phyloP scores from a whole-genome alignment of 805 yeast species.

The Hyphopichia homilentoma region DNA sequence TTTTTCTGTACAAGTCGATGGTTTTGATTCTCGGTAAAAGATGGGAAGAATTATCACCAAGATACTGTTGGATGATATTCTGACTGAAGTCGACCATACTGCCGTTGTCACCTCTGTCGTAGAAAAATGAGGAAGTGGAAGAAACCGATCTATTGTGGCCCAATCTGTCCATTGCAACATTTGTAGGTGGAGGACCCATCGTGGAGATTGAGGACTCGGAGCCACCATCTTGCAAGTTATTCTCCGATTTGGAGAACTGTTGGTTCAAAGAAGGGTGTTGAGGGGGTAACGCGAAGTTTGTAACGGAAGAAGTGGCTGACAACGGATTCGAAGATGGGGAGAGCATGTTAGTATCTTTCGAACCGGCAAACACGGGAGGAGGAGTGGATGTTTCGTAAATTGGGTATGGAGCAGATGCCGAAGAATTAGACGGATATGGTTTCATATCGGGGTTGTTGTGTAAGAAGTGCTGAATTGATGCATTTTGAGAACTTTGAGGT shows the following conservation, averaged over 20 bases:
- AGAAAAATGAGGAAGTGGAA: conserved; percentile 34
- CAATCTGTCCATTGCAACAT: conserved; percentile 7
- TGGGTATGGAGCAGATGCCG: conserved; percentile 11
- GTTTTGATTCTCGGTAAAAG: conserved; percentile 77
- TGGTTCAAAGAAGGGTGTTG: not conserved
- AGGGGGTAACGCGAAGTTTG: conserved; percentile 27
- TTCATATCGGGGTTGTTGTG: too few species aligned
- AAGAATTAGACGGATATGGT: too few species aligned
- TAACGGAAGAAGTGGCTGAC: conserved; percentile 33
- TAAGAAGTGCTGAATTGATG: too few species aligned
- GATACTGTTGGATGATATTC: conserved; percentile 46
- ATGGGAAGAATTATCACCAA: conserved; percentile 48
- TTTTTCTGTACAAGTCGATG: conserved; percentile 79
- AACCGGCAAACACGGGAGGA: conserved; percentile 22
- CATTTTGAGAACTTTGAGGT: too few species aligned
- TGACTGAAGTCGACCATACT: conserved; percentile 50
- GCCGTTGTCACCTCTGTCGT: conserved; percentile 27
- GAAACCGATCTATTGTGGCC: conserved; percentile 35
- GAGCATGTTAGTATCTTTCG: conserved; percentile 6
- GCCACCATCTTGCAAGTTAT: too few species aligned
- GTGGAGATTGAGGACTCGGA: too few species aligned
- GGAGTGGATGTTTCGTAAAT: conserved; percentile 19
- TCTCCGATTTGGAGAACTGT: conserved; percentile 23
- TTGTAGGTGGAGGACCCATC: not conserved
- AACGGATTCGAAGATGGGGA: conserved; percentile 28